Base-by-base conservation (phyloP, 2,329 filamentous ascomycete species). In the Calonectria crousiana region DNA sequence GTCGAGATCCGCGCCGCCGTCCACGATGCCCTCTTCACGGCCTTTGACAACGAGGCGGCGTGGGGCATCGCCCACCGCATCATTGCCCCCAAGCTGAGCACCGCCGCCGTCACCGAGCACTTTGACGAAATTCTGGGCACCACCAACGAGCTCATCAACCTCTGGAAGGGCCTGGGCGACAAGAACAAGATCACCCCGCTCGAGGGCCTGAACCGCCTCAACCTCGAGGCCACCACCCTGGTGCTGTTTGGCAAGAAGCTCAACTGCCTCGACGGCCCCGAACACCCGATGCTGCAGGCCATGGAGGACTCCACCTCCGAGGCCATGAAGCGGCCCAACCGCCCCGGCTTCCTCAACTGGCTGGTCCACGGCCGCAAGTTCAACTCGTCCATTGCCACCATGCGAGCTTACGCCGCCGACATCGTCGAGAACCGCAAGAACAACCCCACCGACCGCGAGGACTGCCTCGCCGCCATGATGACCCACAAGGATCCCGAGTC, bases 401-500 rank as follows among this genome's bases (percentile, higher is more conserved):
- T 93, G 85, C 89, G 92, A 6, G 82, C 85, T 13, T 93, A 88
- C 53, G 91, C 88, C 2, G 85, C 86, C 6, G 89, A 92, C 0
- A 80, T 93, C n/a, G 88, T 94, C 36, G 82, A 88, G n/a, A 80
- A 88, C 66, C 89, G 92, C 44, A 87, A 87, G 74, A 83, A 86
- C 2, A 87, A 91, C 75, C 89, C 90, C 0, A 87, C 87, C 0
- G 87, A 89, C 16, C 88, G 89, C n/a, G 87, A 89, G 60, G 93
- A 94, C 78, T 77, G 94, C 34, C 87, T 94, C 11, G 87, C 91
- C 66, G 88, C 89, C 4, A 86, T 95, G 81, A 81, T 94, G 73
- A 87, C 89, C 69, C 88, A 85, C 16, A 88, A 86, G 51, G 93
- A 95, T 76, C 89, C 91, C 0, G 88, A 92, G 79, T 93, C 92